Base-by-base conservation (phyloP, 768 basidiomycete species). In the Pisolithus marmoratus region DNA sequence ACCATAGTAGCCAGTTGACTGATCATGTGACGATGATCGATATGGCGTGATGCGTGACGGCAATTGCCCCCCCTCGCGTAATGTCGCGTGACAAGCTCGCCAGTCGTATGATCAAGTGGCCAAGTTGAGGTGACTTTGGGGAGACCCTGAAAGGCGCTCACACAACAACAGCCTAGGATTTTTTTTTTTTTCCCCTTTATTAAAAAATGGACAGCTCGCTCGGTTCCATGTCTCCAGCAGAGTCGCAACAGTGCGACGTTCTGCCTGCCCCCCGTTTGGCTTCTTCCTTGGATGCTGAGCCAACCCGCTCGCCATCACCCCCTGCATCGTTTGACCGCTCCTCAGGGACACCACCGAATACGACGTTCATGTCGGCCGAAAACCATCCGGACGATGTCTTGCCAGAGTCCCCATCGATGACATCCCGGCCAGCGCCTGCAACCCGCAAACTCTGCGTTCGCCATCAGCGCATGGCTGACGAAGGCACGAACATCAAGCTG, bases 391-490 rank as follows among this genome's bases (percentile, higher is more conserved):
- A 54, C 27, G 34, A 49, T 49, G 54, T 23, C 27, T 24, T 46
- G 52, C 23, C 54, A 49, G 20, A 43, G 54, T 4, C 47, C 38
- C 46, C 29, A 8, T 38, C 60, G 8, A 55, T 66, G 12, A 47
- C 70, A 2, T 66, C 66, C 14, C 64, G 70, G 0, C 58, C 72
- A 11, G 72, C 73, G 15, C 59, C 72, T 11, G 72, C 73, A n/a
- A 68, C 77, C 2, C 76, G 90, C 44, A 95, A 92, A 71, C 78
- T 96, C 17, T 97, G 94, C 65, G 84, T 94, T 5, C 73, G 94
- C 29, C 95, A 98, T 70, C 90, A 94, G 72, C 80, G 94, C 44
- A 98, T 95, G 85, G 95, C 95, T 5, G 93, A 98, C 73, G 84
- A 95, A 70, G 91, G 91, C 14, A 94, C 89, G 22, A 96, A 90